Conservation (phyloP, 352 stramenopile species). For the Pythium sukuiense region DNA sequence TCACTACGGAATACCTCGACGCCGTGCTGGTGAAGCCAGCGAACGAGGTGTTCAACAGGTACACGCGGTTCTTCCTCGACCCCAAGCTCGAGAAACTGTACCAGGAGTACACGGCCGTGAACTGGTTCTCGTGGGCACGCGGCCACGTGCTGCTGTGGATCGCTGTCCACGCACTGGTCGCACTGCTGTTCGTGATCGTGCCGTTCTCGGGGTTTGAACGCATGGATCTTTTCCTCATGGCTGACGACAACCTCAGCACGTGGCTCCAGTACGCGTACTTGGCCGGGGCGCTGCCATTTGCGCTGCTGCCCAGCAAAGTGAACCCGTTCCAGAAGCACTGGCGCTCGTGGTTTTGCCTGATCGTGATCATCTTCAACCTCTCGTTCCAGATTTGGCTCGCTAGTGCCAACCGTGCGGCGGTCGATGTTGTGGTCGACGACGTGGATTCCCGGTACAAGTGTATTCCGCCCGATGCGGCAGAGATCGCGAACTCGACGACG, state of each 20-base stretch:
- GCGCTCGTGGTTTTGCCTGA: conserved; percentile 70
- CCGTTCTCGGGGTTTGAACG: conserved; percentile 56
- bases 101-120: conserved; percentile 82
- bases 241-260: conserved; percentile 38
- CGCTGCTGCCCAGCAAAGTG: conserved; percentile 50
- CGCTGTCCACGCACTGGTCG: conserved; percentile 63
- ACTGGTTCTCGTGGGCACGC: conserved; percentile 78
- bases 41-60: conserved; percentile 73
- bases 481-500: conserved; percentile 33
- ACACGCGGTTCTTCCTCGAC: conserved; percentile 81
- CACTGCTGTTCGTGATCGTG: conserved; percentile 62
- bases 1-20: conserved; percentile 75
- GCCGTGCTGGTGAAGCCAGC: conserved; percentile 73
- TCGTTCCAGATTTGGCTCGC: conserved; percentile 78
- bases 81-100: conserved; percentile 72
- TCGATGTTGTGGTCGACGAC: conserved; percentile 39
- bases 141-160: conserved; percentile 79
- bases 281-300: conserved; percentile 69
- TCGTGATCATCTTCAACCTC: conserved; percentile 79
- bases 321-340: conserved; percentile 80
- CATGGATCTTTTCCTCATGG: conserved; percentile 73
- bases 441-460: conserved; percentile 47
- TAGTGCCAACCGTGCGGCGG: conserved; percentile 51
- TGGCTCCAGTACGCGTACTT: conserved; percentile 78
- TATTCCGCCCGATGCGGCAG: conserved; percentile 32